Evolutionary conservation across 108 stramenopile species (phyloP).

Genomic region (Pseudonitzschia multistriata): DNA sequence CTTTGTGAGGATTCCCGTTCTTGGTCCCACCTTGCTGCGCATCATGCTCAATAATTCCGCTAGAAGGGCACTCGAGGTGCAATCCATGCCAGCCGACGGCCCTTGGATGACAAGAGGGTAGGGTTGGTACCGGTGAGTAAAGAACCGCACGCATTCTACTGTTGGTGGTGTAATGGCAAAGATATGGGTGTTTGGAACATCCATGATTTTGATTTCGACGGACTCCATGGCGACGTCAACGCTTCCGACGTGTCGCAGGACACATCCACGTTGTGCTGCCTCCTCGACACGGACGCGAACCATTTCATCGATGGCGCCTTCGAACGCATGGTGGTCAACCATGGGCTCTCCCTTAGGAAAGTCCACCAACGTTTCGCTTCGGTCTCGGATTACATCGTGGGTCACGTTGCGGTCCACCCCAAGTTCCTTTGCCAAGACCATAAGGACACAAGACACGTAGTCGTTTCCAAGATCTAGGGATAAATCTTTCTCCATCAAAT

Average conservation of each 20-base stretch:
- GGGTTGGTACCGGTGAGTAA: constrained; percentile 55
- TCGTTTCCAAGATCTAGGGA: constrained; percentile 64
- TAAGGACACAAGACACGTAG: constrained; percentile 54
- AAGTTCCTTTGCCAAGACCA: constrained; percentile 65
- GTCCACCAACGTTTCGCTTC: constrained; percentile 44
- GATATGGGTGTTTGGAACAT: constrained; percentile 61
- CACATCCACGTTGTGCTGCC: constrained; percentile 55
- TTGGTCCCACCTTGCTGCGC: constrained; percentile 44
- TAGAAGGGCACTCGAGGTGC: constrained; percentile 69
- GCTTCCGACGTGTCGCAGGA: constrained; percentile 61
- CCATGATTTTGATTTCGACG: constrained; percentile 51
- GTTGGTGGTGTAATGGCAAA: constrained; percentile 73
- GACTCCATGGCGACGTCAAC: constrained; percentile 48
- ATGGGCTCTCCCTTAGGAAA: neutral
- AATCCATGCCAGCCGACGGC: constrained; percentile 70
- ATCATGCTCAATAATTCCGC: constrained; percentile 59
- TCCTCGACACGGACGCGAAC: constrained; percentile 39
- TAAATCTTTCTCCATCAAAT: constrained; percentile 63
- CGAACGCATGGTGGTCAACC: constrained; percentile 29
- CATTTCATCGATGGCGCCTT: constrained; percentile 36
- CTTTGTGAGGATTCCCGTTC: constrained; percentile 37
- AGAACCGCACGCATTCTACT: constrained; percentile 65
- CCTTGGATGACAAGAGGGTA: constrained; percentile 74
- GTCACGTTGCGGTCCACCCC: constrained; percentile 45
- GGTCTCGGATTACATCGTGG: constrained; percentile 34